Base-by-base conservation (phyloP, 2,329 filamentous ascomycete genomes). In the Myriangium duriaei region DNA sequence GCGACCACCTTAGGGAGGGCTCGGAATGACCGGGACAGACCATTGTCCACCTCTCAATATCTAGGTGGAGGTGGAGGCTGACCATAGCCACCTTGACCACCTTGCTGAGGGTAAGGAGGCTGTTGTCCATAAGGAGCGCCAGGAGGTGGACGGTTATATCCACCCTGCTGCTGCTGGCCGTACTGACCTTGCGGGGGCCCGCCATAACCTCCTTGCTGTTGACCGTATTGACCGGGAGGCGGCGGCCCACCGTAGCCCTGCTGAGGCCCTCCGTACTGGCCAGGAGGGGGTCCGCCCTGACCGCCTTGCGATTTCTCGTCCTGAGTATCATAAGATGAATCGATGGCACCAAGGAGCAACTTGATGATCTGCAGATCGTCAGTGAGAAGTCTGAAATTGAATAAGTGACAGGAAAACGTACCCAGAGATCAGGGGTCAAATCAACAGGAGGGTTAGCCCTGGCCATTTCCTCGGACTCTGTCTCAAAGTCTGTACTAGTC, bases 401-500 rank as follows among this genome's bases (percentile, higher is more conserved):
- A 11, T 11, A 11, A 4, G 5, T 30, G 13, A 29, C 11, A 34
- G 18, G 12, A 16, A 35, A 2, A 37, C 45, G 30, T 52, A 67
- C 66, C 75, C 75, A 79, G 37, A 78, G 67, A 47, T 79, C 74
- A 7, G 74, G 72, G 3, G 74, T 77, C 29, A 79, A 59, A 46
- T 78, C 67, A 17, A 79, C 69, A 3, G 74, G 73, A 5, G 74
- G 74, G 42, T 69, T 67, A 17, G 72, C 71, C 34, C 68, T 67
- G 1, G 70, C 63, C 74, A 80, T 77, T 50, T 79, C 74, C 33
- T 74, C 72, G 44, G 75, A 73, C 52, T 80, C 76, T 46, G 76
- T 73, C 56, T 79, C 76, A 48, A 71, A 79, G 59, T 79, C 73
- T 74, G 28, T 9, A 0, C 2, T 14, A 28, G 39, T 51, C 21